Evolutionary conservation across 106 monocot genomes (phyloP), one percentile per base, ranked within the genome.

Genomic region (Dendrobium officinale): DNA sequence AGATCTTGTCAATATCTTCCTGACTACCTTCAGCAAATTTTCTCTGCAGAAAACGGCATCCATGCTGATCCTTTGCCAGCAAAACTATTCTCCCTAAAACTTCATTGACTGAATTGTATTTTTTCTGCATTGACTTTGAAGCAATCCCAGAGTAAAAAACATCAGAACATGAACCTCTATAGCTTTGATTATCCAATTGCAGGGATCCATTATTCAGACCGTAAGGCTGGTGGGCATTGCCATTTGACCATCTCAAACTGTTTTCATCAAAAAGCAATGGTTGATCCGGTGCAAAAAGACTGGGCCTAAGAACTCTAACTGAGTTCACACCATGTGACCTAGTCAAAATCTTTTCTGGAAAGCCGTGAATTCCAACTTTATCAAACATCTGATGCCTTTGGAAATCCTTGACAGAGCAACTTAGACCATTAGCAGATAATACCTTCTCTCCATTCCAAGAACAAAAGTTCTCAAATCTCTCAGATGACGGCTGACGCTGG

Each of bases 21-120:
- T 27, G 67, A 42, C 75, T 81, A 41, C 90, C 83, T 64, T 93
- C 85, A 2, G 58, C 72, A 19, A 90, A 40, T 78, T 78, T 81
- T 42, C 29, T 84, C 72, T 89, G 93, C 80, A 93, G 81, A 70
- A 81, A 93, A 26, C 85, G 82, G 73, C 88, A 91, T 76, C 84
- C 89, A 16, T 79, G 59, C 33, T 87, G 89, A 78, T 91, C 89
- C 81, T 93, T 93, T 41, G 88, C 91, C 75, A 91, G 48, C 18
- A 8, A 49, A 77, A 67, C 81, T 15, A 89, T 85, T 80, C 61
- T 84, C 20, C 86, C 79, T 20, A 20, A 24, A 75, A 85, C 48
- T 67, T 87, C 79, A 85, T 89, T 80, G 4, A 87, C 4, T 11
- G 86, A 85, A 77, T n/a, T 79, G 47, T 29, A 85, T 48, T 73